A percentile compares a stretch with the other conserved stretches of the same genome.
These are phyloP conservation scores for Pholiota conissans DNA, from an alignment of 768 basidiomycete genomes.

Conservation along the genomic window DNA sequence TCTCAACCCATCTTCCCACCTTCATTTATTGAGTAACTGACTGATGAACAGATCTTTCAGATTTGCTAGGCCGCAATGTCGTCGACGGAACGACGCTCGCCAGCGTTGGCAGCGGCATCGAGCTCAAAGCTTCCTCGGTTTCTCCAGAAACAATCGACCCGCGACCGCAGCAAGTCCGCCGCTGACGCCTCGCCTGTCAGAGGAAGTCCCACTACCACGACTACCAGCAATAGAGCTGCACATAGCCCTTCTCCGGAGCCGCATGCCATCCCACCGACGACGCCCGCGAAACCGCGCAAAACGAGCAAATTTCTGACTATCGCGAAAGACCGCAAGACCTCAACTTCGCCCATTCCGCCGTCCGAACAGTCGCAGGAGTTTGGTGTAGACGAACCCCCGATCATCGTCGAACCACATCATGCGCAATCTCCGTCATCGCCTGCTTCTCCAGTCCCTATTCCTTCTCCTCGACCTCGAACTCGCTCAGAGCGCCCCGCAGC, in stretches of 20 bases:
- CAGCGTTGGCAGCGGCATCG: not conserved
- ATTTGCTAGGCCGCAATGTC: not conserved
- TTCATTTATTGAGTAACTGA: not conserved
- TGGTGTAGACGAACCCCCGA: constrained; percentile 56
- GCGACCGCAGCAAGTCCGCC: constrained; percentile 61
- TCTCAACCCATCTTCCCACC: not conserved
- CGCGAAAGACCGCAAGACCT: constrained; percentile 31
- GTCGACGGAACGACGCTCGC: not conserved
- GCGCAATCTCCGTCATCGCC: constrained; percentile 19
- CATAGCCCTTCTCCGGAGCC: constrained; percentile 27
- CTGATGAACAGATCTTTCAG: no score
- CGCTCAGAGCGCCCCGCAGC: constrained; percentile 56
- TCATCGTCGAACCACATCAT: constrained; percentile 64
- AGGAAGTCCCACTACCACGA: constrained; percentile 31
- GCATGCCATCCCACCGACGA: constrained; percentile 15
- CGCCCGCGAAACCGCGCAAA: constrained; percentile 31
- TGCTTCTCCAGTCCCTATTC: not conserved
- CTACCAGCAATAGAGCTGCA: constrained; percentile 35
- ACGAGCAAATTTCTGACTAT: constrained; percentile 37
- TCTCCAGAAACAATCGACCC: constrained; percentile 56
- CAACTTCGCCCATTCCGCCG: constrained; percentile 11
- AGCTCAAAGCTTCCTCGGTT: constrained; percentile 65
- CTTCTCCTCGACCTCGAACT: constrained; percentile 47
- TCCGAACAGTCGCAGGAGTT: constrained; percentile 9
- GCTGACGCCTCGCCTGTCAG: constrained; percentile 36